A percentile compares a stretch with the other conserved stretches of the same genome.
phyloP scores from a whole-genome alignment of 352 stramenopile species.

The Paralagenidium karlingii region DNA sequence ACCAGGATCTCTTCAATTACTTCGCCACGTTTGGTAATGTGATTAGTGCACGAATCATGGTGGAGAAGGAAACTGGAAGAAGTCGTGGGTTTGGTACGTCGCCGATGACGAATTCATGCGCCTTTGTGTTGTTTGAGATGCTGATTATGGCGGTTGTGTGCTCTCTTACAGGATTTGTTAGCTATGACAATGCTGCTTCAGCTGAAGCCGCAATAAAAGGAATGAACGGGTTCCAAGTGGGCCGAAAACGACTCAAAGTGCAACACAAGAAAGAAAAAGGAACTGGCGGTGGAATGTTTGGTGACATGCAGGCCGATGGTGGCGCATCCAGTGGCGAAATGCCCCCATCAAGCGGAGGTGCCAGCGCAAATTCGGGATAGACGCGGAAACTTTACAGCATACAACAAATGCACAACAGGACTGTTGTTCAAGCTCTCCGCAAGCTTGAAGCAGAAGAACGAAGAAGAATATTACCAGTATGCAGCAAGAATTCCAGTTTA shows the following conservation, averaged over 20 bases:
- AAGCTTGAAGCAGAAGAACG: too few relatives aligned
- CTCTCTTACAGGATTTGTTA: conserved; percentile 92
- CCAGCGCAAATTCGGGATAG: too few relatives aligned
- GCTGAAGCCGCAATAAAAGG: conserved; percentile 89
- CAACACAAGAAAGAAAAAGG: conserved; percentile 91
- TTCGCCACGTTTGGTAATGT: conserved; percentile 94
- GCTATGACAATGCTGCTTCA: conserved; percentile 88
- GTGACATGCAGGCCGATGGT: conserved; percentile 45
- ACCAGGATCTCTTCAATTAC: conserved; percentile 94
- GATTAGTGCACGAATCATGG: conserved; percentile 93
- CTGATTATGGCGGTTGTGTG: conserved; percentile 3
- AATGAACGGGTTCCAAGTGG: conserved; percentile 94
- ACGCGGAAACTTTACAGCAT: too few relatives aligned
- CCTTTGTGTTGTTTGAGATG: not conserved
- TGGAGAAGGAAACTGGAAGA: conserved; percentile 92
- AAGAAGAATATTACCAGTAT: too few relatives aligned
- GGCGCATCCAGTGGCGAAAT: too few relatives aligned
- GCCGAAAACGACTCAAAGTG: conserved; percentile 94
- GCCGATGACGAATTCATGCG: not conserved
- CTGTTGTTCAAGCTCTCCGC: too few relatives aligned
- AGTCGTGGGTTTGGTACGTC: conserved; percentile 88
- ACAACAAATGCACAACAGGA: too few relatives aligned
- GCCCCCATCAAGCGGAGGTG: too few relatives aligned
- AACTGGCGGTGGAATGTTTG: conserved; percentile 36
- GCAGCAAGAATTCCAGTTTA: too few relatives aligned